Conservation (phyloP, 2,329 filamentous ascomycete species). For the Xenoacremonium recifei region DNA sequence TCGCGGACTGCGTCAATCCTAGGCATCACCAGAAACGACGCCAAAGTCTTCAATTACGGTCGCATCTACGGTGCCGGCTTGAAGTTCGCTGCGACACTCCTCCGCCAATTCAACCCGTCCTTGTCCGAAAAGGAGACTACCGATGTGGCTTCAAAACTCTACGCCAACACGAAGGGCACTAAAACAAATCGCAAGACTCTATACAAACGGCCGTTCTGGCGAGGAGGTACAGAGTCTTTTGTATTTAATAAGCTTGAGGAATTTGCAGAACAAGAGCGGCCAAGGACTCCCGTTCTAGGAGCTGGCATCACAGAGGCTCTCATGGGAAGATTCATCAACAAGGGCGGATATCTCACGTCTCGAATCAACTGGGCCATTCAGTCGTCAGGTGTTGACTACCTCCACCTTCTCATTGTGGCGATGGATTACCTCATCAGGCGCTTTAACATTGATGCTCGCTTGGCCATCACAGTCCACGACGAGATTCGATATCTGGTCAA, state of each 20-base stretch:
- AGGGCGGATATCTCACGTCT: conserved; percentile 89
- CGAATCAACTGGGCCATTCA: conserved; percentile 99
- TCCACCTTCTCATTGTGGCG: conserved; percentile 85
- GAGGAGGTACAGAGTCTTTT: conserved; percentile 93
- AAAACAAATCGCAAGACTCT: conserved; percentile 76
- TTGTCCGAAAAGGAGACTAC: conserved; percentile 78
- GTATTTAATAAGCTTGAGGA: conserved; percentile 98
- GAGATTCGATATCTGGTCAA: conserved; percentile 94
- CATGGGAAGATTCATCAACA: conserved; percentile 82
- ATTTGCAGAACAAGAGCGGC: conserved; percentile 91
- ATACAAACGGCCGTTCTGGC: conserved; percentile 80
- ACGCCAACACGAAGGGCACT: conserved; percentile 84
- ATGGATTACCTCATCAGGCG: conserved; percentile 92
- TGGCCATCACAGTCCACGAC: conserved; percentile 94
- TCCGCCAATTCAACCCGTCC: conserved; percentile 89
- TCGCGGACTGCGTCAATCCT: conserved; percentile 90
- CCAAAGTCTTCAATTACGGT: conserved; percentile 98
- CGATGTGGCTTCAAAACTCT: conserved; percentile 75
- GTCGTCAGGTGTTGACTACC: conserved; percentile 93
- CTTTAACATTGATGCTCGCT: conserved; percentile 80
- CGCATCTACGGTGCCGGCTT: conserved; percentile 97
- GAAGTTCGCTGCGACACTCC: conserved; percentile 85
- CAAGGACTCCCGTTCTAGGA: conserved; percentile 86
- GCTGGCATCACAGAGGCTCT: conserved; percentile 96
- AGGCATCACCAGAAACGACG: conserved; percentile 90